phyloP scores from a whole-genome alignment of 1,284 basidiomycete genomes.

The Sporisorium scitamineum region DNA sequence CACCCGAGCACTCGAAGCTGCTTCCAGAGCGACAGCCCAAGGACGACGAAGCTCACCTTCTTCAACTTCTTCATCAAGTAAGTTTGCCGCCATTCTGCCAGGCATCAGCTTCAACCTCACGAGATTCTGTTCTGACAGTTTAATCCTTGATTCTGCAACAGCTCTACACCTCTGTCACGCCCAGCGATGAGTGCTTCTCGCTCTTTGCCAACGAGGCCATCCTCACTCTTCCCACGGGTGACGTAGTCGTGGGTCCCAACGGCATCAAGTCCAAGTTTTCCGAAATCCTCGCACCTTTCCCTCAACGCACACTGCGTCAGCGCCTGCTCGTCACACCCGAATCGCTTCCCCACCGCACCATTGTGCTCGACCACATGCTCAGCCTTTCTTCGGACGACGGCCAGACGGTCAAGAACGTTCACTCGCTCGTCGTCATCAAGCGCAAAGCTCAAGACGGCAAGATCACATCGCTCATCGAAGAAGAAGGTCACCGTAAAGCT shows the following conservation, averaged over 20 bases:
- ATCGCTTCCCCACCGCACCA: constrained; percentile 60
- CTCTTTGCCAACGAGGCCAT: constrained; percentile 63
- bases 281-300: constrained; percentile 40
- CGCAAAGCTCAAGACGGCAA: constrained; percentile 61
- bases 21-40: constrained; percentile 62
- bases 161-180: constrained; percentile 51
- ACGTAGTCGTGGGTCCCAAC: constrained; percentile 60
- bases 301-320: constrained; percentile 43
- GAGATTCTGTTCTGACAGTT: constrained; percentile 1
- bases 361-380: constrained; percentile 61
- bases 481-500: constrained; percentile 66
- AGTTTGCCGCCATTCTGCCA: constrained; percentile 4
- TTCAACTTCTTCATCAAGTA: constrained; percentile 55
- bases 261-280: constrained; percentile 45
- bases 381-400: constrained; percentile 34
- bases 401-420: constrained; percentile 34
- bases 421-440: constrained; percentile 65
- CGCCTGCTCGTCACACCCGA: constrained; percentile 65
- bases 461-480: constrained; percentile 61
- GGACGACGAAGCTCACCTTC: constrained; percentile 57
- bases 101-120: background rate
- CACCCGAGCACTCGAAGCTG: constrained; percentile 65
- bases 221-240: constrained; percentile 62
- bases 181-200: constrained; percentile 33
- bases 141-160: constrained; percentile 7